Percentiles rank a stretch among this genome's conserved stretches.
phyloP scores from a whole-genome alignment of 2,329 filamentous ascomycete genomes.

The Hortaea werneckii region DNA sequence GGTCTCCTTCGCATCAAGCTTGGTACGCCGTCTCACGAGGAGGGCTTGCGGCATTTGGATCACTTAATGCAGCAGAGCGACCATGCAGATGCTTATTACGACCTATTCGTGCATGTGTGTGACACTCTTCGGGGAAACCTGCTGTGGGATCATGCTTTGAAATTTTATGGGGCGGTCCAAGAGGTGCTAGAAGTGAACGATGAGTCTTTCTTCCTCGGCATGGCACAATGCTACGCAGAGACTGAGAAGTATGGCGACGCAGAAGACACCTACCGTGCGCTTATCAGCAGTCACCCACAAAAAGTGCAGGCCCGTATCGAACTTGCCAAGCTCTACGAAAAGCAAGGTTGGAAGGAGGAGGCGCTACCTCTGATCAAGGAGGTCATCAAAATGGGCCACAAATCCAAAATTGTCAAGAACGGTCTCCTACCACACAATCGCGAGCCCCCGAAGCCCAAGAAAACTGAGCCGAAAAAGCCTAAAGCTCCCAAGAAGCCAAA shows the following conservation, averaged over 20 bases:
- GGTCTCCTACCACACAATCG: background rate
- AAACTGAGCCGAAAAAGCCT: background rate
- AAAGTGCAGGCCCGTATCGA: constrained; percentile 69
- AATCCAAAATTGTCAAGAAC: background rate
- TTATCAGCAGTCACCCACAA: constrained; percentile 60
- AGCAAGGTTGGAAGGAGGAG: constrained; percentile 45
- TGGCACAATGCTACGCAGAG: constrained; percentile 54
- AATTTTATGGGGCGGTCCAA: constrained; percentile 46
- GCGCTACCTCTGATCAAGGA: constrained; percentile 70
- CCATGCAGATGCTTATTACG: constrained; percentile 56
- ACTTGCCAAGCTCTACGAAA: constrained; percentile 73
- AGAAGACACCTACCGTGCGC: constrained; percentile 64
- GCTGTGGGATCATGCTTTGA: constrained; percentile 45
- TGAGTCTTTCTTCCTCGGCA: constrained; percentile 40
- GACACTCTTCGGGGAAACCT: constrained; percentile 45
- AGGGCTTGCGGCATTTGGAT: constrained; percentile 50
- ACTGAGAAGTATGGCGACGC: constrained; percentile 48
- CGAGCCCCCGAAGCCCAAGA: background rate
- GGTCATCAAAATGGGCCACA: constrained; percentile 43
- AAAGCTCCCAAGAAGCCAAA: constrained; percentile 1
- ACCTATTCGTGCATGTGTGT: constrained; percentile 67
- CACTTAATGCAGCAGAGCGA: constrained; percentile 46
- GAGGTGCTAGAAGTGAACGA: constrained; percentile 35
- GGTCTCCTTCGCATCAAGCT: constrained; percentile 72
- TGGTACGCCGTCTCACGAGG: constrained; percentile 49